A percentile compares a stretch with the other conserved stretches of the same genome.
Conservation (phyloP, 2,329 filamentous ascomycete species). For the Aureobasidium lini region DNA sequence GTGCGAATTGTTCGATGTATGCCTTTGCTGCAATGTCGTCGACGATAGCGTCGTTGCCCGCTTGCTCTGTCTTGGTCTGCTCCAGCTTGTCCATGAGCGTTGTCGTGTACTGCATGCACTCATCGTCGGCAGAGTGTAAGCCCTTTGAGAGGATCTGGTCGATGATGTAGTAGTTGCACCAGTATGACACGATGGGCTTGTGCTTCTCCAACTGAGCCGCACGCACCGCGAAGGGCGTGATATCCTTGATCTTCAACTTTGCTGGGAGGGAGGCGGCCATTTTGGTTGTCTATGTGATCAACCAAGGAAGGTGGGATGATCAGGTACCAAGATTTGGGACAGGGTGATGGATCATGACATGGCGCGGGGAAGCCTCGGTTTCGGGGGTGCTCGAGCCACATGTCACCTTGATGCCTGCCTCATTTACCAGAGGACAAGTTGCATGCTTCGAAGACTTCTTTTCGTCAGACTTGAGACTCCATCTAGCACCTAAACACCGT, state of each 20-base stretch:
- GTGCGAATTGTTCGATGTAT: slow-evolving; percentile 88
- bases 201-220: slow-evolving; percentile 75
- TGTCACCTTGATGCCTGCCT: slow-evolving; percentile 1
- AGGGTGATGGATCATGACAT: background rate
- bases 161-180: slow-evolving; percentile 91
- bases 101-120: slow-evolving; percentile 73
- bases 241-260: slow-evolving; percentile 61
- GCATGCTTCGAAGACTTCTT: background rate
- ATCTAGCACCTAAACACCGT: background rate
- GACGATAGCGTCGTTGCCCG: slow-evolving; percentile 70
- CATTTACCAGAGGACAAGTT: slow-evolving; percentile 18
- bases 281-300: slow-evolving; percentile 16
- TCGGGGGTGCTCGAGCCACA: slow-evolving; percentile 12
- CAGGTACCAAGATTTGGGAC: background rate
- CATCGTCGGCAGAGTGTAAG: slow-evolving; percentile 70
- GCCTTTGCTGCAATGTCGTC: slow-evolving; percentile 83
- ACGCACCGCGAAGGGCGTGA: slow-evolving; percentile 75
- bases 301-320: background rate
- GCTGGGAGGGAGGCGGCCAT: slow-evolving; percentile 70
- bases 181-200: slow-evolving; percentile 87
- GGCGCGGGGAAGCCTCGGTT: slow-evolving; percentile 1
- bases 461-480: background rate
- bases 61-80: slow-evolving; percentile 64
- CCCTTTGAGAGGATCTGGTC: slow-evolving; percentile 80
- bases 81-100: slow-evolving; percentile 88